Percentiles rank a stretch among this genome's conserved stretches.
These are phyloP conservation scores for Penicillium steckii DNA, from an alignment of 495 filamentous ascomycete species.

Conservation along the genomic window DNA sequence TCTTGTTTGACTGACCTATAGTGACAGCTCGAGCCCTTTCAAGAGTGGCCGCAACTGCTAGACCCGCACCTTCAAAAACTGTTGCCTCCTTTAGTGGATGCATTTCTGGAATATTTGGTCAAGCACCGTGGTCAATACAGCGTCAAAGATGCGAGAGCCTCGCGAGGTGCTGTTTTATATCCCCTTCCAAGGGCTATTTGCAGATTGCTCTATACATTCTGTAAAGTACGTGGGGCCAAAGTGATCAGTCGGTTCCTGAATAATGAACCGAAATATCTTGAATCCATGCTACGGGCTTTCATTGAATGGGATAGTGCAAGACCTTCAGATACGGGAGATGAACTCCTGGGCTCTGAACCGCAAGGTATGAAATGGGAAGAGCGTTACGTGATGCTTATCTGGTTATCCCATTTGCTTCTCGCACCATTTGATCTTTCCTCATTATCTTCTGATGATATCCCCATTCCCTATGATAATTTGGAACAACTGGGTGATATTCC, in stretches of 20 bases:
- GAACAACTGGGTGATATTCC: conserved; percentile 22
- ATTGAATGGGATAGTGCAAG: conserved; percentile 43
- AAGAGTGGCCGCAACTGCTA: conserved; percentile 94
- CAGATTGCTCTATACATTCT: conserved; percentile 81
- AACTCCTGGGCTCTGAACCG: conserved; percentile 5
- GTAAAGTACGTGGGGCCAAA: conserved; percentile 92
- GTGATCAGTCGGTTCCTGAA: conserved; percentile 86
- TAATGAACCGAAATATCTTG: conserved; percentile 81
- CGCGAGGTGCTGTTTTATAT: conserved; percentile 38
- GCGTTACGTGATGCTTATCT: conserved; percentile 82
- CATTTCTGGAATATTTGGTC: conserved; percentile 67
- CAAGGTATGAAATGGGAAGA: conserved; percentile 74
- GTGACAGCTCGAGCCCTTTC: conserved; percentile 83
- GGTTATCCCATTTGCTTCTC: conserved; percentile 91
- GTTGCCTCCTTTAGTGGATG: conserved; percentile 68
- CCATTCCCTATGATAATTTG: conserved; percentile 28
- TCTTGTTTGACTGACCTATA: not conserved
- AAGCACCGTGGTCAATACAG: conserved; percentile 40
- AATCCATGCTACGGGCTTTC: conserved; percentile 70
- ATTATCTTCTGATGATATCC: conserved; percentile 64
- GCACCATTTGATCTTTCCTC: conserved; percentile 87
- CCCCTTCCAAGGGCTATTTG: conserved; percentile 70
- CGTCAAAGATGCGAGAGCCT: conserved; percentile 22
- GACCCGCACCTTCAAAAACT: conserved; percentile 79
- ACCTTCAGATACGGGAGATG: conserved; percentile 1